Evolutionary conservation across 768 basidiomycete genomes (phyloP).

Genomic region (Antrodiella citrinella): DNA sequence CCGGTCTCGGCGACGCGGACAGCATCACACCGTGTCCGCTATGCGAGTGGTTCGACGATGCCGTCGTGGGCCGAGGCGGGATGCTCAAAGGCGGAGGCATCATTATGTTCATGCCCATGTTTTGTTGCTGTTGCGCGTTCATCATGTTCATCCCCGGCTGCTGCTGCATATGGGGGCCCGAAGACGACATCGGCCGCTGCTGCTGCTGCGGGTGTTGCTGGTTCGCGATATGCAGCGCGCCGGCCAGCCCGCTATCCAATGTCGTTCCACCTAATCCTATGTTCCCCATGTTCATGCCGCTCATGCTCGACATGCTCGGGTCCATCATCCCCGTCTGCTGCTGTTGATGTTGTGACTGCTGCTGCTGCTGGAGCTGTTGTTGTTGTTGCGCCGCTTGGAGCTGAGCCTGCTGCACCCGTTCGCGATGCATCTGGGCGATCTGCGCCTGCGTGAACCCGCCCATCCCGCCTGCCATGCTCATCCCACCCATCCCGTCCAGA

Average conservation of each 20-base stretch:
- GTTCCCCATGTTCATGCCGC: too few species aligned
- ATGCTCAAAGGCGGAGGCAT: slow-evolving; percentile 21
- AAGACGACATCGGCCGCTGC: slow-evolving; percentile 9
- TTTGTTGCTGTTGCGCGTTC: slow-evolving; percentile 1
- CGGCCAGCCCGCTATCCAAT: background rate
- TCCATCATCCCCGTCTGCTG: slow-evolving; percentile 4
- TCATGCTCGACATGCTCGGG: too few species aligned
- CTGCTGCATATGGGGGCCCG: slow-evolving; percentile 3
- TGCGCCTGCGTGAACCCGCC: slow-evolving; percentile 8
- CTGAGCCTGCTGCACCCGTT: too few species aligned
- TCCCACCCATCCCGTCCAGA: slow-evolving; percentile 11
- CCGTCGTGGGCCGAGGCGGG: slow-evolving; percentile 19
- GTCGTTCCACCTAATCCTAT: too few species aligned
- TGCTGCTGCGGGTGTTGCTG: slow-evolving; percentile 15
- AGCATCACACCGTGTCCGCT: too few species aligned
- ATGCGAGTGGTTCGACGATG: slow-evolving; percentile 12
- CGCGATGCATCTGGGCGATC: slow-evolving; percentile 15
- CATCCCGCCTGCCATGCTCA: slow-evolving; percentile 9
- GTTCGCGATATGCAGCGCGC: background rate
- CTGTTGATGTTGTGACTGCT: slow-evolving; percentile 11
- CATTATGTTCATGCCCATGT: too few species aligned
- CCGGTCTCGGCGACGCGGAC: slow-evolving; percentile 12
- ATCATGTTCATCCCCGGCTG: too few species aligned
- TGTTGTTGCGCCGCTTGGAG: too few species aligned
- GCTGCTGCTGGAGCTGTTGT: too few species aligned